Evolutionary conservation across 306 rosid genomes (phyloP).

Genomic region (Trifolium pratense): DNA sequence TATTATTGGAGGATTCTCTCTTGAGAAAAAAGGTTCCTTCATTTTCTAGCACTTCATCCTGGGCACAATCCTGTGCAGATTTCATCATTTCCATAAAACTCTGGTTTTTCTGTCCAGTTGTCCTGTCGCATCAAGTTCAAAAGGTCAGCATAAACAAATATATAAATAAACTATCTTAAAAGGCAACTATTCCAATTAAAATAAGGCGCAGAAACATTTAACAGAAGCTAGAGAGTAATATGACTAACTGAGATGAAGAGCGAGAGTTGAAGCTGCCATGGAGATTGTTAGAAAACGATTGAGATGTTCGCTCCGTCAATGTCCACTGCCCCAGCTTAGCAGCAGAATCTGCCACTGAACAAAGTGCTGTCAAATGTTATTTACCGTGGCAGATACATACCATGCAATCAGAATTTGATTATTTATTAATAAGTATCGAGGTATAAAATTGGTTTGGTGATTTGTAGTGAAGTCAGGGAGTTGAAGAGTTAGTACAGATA

Average conservation of each 20-base stretch:
- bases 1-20: constrained; percentile 59
- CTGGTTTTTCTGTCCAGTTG: constrained; percentile 72
- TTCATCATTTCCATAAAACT: constrained; percentile 90
- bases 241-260: constrained; percentile 82
- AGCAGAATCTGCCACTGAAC: constrained; percentile 48
- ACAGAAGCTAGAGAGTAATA: constrained; percentile 24
- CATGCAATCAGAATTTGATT: background rate
- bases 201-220: constrained; percentile 1
- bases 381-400: constrained; percentile 9
- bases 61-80: constrained; percentile 64
- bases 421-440: too few species aligned
- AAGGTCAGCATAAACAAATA: constrained; percentile 31
- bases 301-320: constrained; percentile 69
- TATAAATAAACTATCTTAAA: constrained; percentile 12
- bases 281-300: constrained; percentile 72
- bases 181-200: background rate
- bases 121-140: constrained; percentile 55
- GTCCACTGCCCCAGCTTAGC: constrained; percentile 71
- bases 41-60: constrained; percentile 73
- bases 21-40: constrained; percentile 70
- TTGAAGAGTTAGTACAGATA: too few species aligned
- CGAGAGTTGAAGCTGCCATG: constrained; percentile 71
- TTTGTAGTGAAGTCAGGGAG: too few species aligned
- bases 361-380: constrained; percentile 30
- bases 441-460: too few species aligned